Conservation (phyloP, 768 basidiomycete genomes). For the Amanita brunnescens region DNA sequence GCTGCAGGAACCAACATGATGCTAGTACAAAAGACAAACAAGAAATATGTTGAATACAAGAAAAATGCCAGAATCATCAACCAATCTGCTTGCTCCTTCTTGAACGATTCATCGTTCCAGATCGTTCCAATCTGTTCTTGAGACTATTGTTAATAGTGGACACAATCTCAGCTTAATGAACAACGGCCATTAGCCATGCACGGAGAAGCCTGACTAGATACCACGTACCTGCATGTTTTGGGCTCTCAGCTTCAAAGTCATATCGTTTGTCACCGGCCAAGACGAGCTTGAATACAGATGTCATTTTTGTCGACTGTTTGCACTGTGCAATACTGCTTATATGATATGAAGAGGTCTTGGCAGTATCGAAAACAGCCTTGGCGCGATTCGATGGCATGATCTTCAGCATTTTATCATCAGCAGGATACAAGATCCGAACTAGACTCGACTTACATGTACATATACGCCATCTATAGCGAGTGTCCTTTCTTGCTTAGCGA, state of each 20-base stretch:
- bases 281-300: conserved; percentile 82
- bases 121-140: conserved; percentile 55
- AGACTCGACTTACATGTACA: conserved; percentile 56
- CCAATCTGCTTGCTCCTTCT: conserved; percentile 54
- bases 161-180: conserved; percentile 59
- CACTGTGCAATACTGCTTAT: conserved; percentile 80
- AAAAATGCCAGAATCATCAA: conserved; percentile 15
- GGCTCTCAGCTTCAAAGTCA: conserved; percentile 92
- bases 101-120: conserved; percentile 52
- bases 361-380: conserved; percentile 79
- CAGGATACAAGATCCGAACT: neutral
- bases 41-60: neutral
- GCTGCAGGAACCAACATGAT: no score
- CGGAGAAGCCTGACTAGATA: neutral
- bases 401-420: conserved; percentile 34
- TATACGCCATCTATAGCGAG: conserved; percentile 95
- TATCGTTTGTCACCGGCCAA: conserved; percentile 82
- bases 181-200: conserved; percentile 3
- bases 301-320: conserved; percentile 74
- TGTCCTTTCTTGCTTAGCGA: conserved; percentile 82
- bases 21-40: no score
- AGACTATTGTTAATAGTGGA: conserved; percentile 60
- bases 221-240: conserved; percentile 67
- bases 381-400: conserved; percentile 83
- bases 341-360: conserved; percentile 89